These are phyloP conservation scores for Chalciporus piperatus DNA, from an alignment of 768 basidiomycete species.

Conservation along the genomic window DNA sequence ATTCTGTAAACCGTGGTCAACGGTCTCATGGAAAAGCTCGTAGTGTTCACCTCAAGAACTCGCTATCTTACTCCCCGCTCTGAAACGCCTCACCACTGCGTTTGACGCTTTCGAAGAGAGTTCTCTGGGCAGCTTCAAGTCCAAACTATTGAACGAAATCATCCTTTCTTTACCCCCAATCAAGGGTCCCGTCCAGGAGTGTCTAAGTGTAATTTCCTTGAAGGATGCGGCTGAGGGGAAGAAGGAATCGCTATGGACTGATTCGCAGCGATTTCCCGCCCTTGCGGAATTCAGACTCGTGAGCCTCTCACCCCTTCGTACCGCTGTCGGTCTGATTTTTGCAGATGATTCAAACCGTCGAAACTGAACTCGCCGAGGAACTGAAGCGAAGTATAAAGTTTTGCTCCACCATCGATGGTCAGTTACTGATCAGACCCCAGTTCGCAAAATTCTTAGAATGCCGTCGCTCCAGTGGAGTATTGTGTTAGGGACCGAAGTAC, in stretches of 20 bases:
- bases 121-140: conserved; percentile 56
- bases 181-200: conserved; percentile 46
- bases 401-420: neutral
- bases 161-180: conserved; percentile 67
- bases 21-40: neutral
- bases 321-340: neutral
- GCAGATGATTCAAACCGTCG: conserved; percentile 65
- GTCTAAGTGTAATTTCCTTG: conserved; percentile 57
- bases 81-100: conserved; percentile 63
- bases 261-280: conserved; percentile 48
- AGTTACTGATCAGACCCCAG: conserved; percentile 33
- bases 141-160: conserved; percentile 67
- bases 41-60: conserved; percentile 87
- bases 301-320: conserved; percentile 18
- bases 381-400: conserved; percentile 54
- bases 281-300: conserved; percentile 64
- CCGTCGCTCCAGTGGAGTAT: conserved; percentile 72
- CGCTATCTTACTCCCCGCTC: conserved; percentile 67
- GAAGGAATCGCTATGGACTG: conserved; percentile 69
- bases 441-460: conserved; percentile 68
- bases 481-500: conserved; percentile 68
- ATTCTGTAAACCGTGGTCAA: neutral
- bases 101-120: conserved; percentile 50
- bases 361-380: conserved; percentile 71
- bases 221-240: conserved; percentile 62